A percentile compares a stretch with the other conserved stretches of the same genome.
Conservation (phyloP, 2,329 filamentous ascomycete species). For the Thermothelomyces thermophilus region DNA sequence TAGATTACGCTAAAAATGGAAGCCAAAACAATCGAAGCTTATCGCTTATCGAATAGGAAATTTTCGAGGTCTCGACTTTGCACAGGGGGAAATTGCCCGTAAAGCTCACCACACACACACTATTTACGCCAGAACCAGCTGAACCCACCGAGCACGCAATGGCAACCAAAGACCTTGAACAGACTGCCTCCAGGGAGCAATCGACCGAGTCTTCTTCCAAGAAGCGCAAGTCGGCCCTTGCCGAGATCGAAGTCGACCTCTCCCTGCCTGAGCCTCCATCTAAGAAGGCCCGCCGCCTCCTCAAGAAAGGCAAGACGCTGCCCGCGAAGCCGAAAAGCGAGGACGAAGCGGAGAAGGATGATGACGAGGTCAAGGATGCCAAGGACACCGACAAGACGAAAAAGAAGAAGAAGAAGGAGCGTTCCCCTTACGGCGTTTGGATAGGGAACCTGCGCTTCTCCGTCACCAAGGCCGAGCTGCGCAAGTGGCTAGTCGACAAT, state of each 20-base stretch:
- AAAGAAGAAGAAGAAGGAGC: slow-evolving; percentile 45
- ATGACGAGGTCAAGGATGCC: slow-evolving; percentile 29
- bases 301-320: slow-evolving; percentile 72
- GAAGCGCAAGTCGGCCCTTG: slow-evolving; percentile 65
- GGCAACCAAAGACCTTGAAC: slow-evolving; percentile 17
- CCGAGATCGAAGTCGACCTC: slow-evolving; percentile 85
- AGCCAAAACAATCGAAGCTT: slow-evolving; percentile 6
- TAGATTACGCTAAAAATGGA: slow-evolving; percentile 6
- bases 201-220: slow-evolving; percentile 34
- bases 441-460: slow-evolving; percentile 92
- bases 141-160: slow-evolving; percentile 2
- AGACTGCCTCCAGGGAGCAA: slow-evolving; percentile 9
- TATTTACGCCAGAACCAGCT: background rate
- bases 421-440: slow-evolving; percentile 85
- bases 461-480: slow-evolving; percentile 65
- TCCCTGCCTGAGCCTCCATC: slow-evolving; percentile 87
- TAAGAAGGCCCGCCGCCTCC: slow-evolving; percentile 81
- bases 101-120: background rate
- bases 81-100: background rate
- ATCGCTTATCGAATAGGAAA: slow-evolving; percentile 22
- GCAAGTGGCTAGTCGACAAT: slow-evolving; percentile 70
- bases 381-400: slow-evolving; percentile 32
- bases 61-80: slow-evolving; percentile 7
- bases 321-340: slow-evolving; percentile 39
- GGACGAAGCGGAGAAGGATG: slow-evolving; percentile 34